Evolutionary conservation across 2,329 filamentous ascomycete genomes (phyloP).

Genomic region (Byssochlamys sp.): DNA sequence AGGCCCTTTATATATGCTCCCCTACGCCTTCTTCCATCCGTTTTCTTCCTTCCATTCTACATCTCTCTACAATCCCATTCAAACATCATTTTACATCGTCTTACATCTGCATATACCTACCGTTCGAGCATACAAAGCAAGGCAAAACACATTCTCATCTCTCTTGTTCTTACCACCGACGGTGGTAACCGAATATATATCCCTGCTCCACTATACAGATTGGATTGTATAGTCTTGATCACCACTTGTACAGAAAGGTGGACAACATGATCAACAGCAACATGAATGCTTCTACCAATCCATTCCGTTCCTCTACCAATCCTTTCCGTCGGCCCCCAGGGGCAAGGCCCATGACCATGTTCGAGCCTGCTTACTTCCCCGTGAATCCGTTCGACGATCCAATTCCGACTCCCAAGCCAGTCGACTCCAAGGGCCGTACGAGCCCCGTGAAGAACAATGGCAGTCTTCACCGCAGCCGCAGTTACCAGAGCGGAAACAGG

Average conservation of each 20-base stretch:
- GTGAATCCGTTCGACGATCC: background rate
- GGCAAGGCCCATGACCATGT: background rate
- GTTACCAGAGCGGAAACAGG: slow-evolving; percentile 18
- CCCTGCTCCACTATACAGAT: slow-evolving; percentile 59
- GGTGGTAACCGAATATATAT: slow-evolving; percentile 55
- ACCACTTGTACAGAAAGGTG: slow-evolving; percentile 44
- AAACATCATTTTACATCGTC: background rate
- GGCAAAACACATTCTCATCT: background rate
- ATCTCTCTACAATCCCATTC: background rate
- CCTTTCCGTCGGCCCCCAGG: slow-evolving; percentile 3
- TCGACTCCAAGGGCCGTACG: slow-evolving; percentile 20
- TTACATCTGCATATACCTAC: background rate
- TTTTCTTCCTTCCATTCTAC: background rate
- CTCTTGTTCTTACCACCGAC: slow-evolving; percentile 3
- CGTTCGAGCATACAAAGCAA: background rate
- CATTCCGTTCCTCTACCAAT: slow-evolving; percentile 7
- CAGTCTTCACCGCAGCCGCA: background rate
- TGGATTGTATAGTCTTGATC: slow-evolving; percentile 57
- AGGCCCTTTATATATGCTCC: background rate
- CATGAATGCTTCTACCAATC: slow-evolving; percentile 3
- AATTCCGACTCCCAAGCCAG: background rate
- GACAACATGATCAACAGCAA: background rate
- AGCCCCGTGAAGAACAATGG: background rate
- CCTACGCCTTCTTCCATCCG: slow-evolving; percentile 6
- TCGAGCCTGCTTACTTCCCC: slow-evolving; percentile 3